A percentile compares a stretch with the other conserved stretches of the same genome.
Evolutionary conservation across 148 eudicot genomes (phyloP).

Genomic region (Cornus suecica): DNA sequence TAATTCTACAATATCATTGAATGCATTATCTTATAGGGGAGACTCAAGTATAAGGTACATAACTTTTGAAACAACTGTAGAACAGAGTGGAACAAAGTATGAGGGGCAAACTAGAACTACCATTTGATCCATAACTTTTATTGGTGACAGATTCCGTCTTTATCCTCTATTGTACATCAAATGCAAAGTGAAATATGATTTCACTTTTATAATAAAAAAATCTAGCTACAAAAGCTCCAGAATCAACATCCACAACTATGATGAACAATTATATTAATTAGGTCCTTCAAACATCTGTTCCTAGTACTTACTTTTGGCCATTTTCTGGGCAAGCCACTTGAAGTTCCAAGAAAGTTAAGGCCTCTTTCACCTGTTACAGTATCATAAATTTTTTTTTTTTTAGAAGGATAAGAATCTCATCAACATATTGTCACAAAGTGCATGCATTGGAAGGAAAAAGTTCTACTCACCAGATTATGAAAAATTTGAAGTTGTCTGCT

Average conservation of each 20-base stretch:
- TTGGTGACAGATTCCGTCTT: background rate
- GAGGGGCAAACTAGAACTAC: background rate
- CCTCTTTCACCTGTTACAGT: conserved; percentile 68
- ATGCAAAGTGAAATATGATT: background rate
- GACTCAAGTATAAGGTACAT: too few relatives aligned
- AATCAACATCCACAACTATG: background rate
- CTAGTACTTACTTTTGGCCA: conserved; percentile 54
- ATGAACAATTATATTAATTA: background rate
- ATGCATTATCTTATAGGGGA: too few relatives aligned
- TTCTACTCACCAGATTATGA: conserved; percentile 53
- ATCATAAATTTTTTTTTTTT: background rate
- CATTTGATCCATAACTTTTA: background rate
- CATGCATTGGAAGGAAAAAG: background rate
- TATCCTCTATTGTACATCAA: background rate
- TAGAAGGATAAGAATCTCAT: background rate
- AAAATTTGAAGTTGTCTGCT: conserved; percentile 43
- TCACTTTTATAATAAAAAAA: background rate
- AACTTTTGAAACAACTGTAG: too few relatives aligned
- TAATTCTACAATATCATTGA: too few relatives aligned
- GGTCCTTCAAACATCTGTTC: background rate
- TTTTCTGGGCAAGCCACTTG: conserved; percentile 36
- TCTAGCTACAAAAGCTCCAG: background rate
- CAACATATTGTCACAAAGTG: background rate
- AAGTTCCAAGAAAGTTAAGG: conserved; percentile 46
- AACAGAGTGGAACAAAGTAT: background rate